phyloP scores from a whole-genome alignment of 2,329 filamentous ascomycete genomes.

The Fusarium virguliforme region DNA sequence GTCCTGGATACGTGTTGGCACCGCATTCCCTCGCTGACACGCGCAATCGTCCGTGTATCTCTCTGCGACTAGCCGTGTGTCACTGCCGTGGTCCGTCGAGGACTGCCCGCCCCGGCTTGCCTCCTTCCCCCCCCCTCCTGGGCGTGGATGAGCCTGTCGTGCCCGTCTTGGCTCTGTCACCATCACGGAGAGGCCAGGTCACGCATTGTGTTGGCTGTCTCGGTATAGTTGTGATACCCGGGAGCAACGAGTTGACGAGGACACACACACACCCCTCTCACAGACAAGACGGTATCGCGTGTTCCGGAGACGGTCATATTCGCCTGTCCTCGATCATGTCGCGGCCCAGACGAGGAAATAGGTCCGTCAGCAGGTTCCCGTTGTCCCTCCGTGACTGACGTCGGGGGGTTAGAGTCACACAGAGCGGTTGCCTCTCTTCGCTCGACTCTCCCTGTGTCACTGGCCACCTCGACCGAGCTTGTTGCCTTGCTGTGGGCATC shows the following conservation, averaged over 20 bases:
- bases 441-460: not conserved
- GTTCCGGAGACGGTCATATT: slow-evolving; percentile 11
- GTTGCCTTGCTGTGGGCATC: slow-evolving; percentile 25
- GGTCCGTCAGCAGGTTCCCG: slow-evolving; percentile 22
- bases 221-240: slow-evolving; percentile 15
- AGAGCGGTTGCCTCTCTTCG: not conserved
- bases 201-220: not conserved
- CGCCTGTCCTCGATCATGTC: slow-evolving; percentile 13
- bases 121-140: not conserved
- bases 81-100: not conserved
- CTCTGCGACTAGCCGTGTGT: slow-evolving; percentile 25
- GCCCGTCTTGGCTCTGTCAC: not conserved
- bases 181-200: not conserved
- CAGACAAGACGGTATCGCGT: slow-evolving; percentile 14
- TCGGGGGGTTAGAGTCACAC: not conserved
- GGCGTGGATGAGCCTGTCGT: not conserved
- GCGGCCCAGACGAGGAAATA: slow-evolving; percentile 6
- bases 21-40: slow-evolving; percentile 16
- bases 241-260: not conserved
- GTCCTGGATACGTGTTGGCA: slow-evolving; percentile 28
- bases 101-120: not conserved
- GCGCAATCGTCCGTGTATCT: slow-evolving; percentile 26
- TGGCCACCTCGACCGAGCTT: not conserved
- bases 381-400: slow-evolving; percentile 2
- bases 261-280: slow-evolving; percentile 18